These are phyloP conservation scores for Orbilia javanica DNA, from an alignment of 2,329 filamentous ascomycete genomes.

Conservation along the genomic window DNA sequence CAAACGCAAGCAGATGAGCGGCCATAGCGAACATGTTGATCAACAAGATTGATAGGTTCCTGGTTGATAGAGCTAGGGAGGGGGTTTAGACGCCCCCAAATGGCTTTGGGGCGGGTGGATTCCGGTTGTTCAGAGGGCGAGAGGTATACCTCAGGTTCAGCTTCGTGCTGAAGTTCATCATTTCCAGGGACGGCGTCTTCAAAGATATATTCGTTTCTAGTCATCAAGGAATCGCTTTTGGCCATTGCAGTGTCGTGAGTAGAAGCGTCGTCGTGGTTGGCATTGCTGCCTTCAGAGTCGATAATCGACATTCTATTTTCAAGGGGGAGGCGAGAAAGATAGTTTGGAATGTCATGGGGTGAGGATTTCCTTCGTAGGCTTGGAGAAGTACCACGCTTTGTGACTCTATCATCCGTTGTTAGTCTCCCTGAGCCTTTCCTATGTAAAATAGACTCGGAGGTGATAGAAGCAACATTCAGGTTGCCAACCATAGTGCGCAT, in stretches of 20 bases:
- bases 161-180: not conserved
- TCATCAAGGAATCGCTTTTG: constrained; percentile 47
- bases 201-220: constrained; percentile 29
- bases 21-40: constrained; percentile 60
- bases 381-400: constrained; percentile 43
- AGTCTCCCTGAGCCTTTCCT: constrained; percentile 51
- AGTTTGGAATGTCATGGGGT: constrained; percentile 35
- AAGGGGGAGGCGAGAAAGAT: constrained; percentile 33
- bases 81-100: constrained; percentile 61
- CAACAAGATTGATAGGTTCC: constrained; percentile 58
- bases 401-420: constrained; percentile 49
- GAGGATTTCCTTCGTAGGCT: constrained; percentile 51
- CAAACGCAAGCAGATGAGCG: constrained; percentile 59
- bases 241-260: constrained; percentile 28
- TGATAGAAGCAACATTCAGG: constrained; percentile 60
- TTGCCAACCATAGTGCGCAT: constrained; percentile 60
- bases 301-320: constrained; percentile 56
- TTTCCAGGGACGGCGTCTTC: constrained; percentile 12
- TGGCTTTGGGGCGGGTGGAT: constrained; percentile 53
- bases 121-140: constrained; percentile 15
- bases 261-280: constrained; percentile 34
- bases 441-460: constrained; percentile 48
- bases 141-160: constrained; percentile 5
- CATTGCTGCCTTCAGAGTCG: constrained; percentile 51
- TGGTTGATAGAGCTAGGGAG: constrained; percentile 57